These are phyloP conservation scores for Saccharomyces hybrid DNA, from an alignment of 1,139 yeast genomes.

Conservation along the genomic window DNA sequence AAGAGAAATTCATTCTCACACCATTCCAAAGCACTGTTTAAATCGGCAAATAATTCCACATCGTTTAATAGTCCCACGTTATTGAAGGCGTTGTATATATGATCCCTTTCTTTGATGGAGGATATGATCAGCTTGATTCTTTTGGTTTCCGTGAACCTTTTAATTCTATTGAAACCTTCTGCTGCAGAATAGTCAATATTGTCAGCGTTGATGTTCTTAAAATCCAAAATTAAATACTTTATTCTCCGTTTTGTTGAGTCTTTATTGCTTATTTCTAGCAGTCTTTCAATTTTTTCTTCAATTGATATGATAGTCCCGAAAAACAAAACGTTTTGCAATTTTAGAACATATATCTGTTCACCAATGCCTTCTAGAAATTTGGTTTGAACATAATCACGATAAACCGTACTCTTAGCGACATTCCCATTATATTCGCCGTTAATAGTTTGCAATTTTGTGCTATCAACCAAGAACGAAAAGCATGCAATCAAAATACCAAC, in stretches of 20 bases:
- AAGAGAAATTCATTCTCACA: conserved; percentile 84
- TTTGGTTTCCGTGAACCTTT: conserved; percentile 65
- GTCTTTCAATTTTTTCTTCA: conserved; percentile 60
- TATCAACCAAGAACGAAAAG: conserved; percentile 82
- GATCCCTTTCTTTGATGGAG: conserved; percentile 61
- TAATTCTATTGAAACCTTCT: conserved; percentile 85
- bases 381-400: conserved; percentile 85
- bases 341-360: conserved; percentile 79
- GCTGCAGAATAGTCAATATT: conserved; percentile 93
- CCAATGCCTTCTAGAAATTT: conserved; percentile 82
- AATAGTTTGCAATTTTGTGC: conserved; percentile 77
- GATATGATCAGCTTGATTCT: conserved; percentile 68
- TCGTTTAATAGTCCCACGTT: conserved; percentile 66
- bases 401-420: conserved; percentile 85
- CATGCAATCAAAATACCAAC: conserved; percentile 70
- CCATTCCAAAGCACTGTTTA: conserved; percentile 91
- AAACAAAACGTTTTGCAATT: conserved; percentile 79
- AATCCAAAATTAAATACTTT: conserved; percentile 73
- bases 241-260: conserved; percentile 35
- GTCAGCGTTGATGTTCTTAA: conserved; percentile 59
- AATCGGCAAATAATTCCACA: conserved; percentile 40
- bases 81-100: conserved; percentile 53
- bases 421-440: conserved; percentile 79
- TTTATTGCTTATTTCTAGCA: conserved; percentile 50
- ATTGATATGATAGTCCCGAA: conserved; percentile 94